Percentiles rank a stretch among this genome's conserved stretches.
phyloP scores from a whole-genome alignment of 2,329 filamentous ascomycete genomes.

The Cladobotryum mycophilum region DNA sequence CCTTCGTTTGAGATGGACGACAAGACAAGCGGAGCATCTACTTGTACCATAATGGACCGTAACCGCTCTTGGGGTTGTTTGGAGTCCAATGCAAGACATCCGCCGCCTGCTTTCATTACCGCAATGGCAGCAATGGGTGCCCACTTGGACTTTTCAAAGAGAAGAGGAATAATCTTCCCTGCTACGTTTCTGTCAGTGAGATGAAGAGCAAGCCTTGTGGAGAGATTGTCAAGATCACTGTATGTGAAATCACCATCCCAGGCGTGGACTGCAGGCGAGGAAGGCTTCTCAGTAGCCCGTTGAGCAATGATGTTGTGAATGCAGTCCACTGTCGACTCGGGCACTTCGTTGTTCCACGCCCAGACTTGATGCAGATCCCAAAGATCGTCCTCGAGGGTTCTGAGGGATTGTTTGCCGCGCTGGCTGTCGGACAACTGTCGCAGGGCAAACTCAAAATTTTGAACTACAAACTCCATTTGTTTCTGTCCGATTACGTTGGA shows the following conservation, averaged over 20 bases:
- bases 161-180: no score
- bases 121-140: neutral
- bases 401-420: neutral
- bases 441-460: neutral
- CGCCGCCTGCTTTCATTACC: neutral
- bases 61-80: neutral
- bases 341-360: slow-evolving; percentile 21
- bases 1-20: neutral
- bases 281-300: slow-evolving; percentile 25
- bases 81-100: neutral
- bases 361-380: slow-evolving; percentile 11
- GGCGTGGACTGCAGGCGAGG: slow-evolving; percentile 33
- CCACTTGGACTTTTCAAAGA: no score
- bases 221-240: slow-evolving; percentile 23
- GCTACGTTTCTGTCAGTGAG: neutral
- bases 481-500: neutral
- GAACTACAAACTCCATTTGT: neutral
- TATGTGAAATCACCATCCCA: slow-evolving; percentile 42
- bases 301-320: slow-evolving; percentile 37
- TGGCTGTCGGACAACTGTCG: neutral
- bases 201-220: slow-evolving; percentile 11
- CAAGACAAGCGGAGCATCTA: neutral
- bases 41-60: neutral
- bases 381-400: neutral
- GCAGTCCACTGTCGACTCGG: slow-evolving; percentile 17